phyloP scores from a whole-genome alignment of 1,284 basidiomycete species.

The Malassezia nana region DNA sequence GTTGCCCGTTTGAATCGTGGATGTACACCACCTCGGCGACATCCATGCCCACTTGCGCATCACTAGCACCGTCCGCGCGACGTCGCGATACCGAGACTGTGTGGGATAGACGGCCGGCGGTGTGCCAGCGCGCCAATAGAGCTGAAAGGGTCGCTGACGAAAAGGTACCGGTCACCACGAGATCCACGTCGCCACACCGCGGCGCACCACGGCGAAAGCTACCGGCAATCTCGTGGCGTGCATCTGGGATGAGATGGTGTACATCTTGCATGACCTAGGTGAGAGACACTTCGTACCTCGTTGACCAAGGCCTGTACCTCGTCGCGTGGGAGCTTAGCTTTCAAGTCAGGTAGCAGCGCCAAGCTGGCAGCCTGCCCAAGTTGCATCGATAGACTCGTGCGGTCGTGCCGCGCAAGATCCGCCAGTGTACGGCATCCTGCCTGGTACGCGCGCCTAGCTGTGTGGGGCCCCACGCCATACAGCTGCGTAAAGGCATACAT shows the following conservation, averaged over 20 bases:
- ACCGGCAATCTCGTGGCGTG: constrained; percentile 11
- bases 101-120: neutral
- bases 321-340: constrained; percentile 2
- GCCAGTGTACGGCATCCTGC: constrained; percentile 28
- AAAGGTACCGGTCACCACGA: constrained; percentile 7
- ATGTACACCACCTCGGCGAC: constrained; percentile 20
- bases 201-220: constrained; percentile 19
- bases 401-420: constrained; percentile 29
- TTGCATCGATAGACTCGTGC: constrained; percentile 12
- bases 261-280: constrained; percentile 10
- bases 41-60: constrained; percentile 2
- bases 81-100: constrained; percentile 3
- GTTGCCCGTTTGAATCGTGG: neutral
- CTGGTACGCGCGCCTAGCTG: constrained; percentile 33
- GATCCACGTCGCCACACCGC: constrained; percentile 18
- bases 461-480: constrained; percentile 38
- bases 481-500: constrained; percentile 35
- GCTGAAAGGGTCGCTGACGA: neutral
- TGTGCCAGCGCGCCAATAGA: neutral
- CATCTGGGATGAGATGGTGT: constrained; percentile 6
- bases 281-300: neutral
- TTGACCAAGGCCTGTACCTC: constrained; percentile 13
- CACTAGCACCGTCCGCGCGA: neutral
- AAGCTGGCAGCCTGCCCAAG: constrained; percentile 11
- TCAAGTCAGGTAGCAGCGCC: constrained; percentile 17